phyloP scores from a whole-genome alignment of 768 basidiomycete species.

The Boletus vinaceobasis region DNA sequence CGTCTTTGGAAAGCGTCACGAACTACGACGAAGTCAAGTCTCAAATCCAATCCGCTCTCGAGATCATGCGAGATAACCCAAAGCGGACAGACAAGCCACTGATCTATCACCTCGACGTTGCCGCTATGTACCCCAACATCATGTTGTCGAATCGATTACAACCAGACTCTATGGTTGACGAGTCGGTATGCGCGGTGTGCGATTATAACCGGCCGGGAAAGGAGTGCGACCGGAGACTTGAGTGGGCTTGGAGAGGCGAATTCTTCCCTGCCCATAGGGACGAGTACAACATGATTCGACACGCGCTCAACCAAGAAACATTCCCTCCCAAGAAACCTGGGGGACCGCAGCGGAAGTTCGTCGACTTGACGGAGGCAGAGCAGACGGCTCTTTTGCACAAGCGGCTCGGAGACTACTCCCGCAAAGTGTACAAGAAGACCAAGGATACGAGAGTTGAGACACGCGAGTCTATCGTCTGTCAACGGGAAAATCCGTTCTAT shows the following conservation, averaged over 20 bases:
- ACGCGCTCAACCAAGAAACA: conserved; percentile 90
- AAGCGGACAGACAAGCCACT: conserved; percentile 86
- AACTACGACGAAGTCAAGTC: conserved; percentile 93
- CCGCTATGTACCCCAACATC: conserved; percentile 99
- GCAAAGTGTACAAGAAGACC: conserved; percentile 97
- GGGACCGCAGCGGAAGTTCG: conserved; percentile 73
- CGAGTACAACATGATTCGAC: conserved; percentile 98
- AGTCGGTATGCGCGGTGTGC: conserved; percentile 95
- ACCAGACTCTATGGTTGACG: conserved; percentile 96
- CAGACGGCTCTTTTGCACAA: conserved; percentile 93
- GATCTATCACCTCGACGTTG: conserved; percentile 98
- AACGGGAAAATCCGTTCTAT: conserved; percentile 97
- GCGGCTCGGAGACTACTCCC: conserved; percentile 95
- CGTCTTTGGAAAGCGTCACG: conserved; percentile 75
- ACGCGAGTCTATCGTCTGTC: conserved; percentile 93
- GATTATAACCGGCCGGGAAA: conserved; percentile 98
- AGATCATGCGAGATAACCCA: conserved; percentile 88
- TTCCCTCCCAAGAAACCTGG: conserved; percentile 82
- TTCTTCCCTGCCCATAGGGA: conserved; percentile 97
- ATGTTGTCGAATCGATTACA: conserved; percentile 99
- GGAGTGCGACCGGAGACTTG: conserved; percentile 85
- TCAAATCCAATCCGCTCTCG: conserved; percentile 73
- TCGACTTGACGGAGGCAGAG: conserved; percentile 78
- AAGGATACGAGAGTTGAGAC: conserved; percentile 96
- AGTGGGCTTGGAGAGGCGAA: conserved; percentile 99